Evolutionary conservation across 2,329 filamentous ascomycete species (phyloP), one percentile per base, ranked within the genome.

Genomic region (Trichoderma sp.): DNA sequence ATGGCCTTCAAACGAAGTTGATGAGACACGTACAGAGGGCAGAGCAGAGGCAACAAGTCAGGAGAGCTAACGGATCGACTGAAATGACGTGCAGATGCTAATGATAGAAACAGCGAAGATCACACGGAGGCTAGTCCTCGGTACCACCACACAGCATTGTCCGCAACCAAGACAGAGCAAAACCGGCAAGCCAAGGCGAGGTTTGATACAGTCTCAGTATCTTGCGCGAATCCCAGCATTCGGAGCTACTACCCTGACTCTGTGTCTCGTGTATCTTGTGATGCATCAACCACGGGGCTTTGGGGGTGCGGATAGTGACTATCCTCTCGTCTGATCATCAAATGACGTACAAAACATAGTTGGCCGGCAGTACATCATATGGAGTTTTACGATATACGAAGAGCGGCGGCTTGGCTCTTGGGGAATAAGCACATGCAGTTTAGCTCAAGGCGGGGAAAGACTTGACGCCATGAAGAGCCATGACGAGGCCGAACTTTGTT

Each of bases 131-230:
- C 15, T 51, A 14, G 34, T 39, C 12, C 5, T 39, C 34, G 3
- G 26, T 55, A 41, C 19, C 28, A 51, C 28, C 41, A 55, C 41
- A 28, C 34, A 55, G n/a, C 26, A 24, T 39, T 39, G 12, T 19
- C 26, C 39, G 2, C 30, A 21, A 7, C 14, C 60, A 55, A 55
- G 48, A 26, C 41, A 34, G 15, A 28, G 50, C 60, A 55, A 26
- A 63, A 55, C n/a, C 47, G 60, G 60, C 60, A 63, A 55, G 60
- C 47, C 9, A 55, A 63, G 60, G 54, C 48, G 50, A 63, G 54
- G 17, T 34, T 34, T 47, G 48, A 63, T 47, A 54, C 50, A 39
- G 60, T 63, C 60, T 63, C 60, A 63, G 60, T 50, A 63, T 43
- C 19, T 26, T 34, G 26, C 55, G 41, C 34, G 45, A n/a, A 5